Evolutionary conservation across 139 green algal genomes (phyloP), one percentile per base, ranked within the genome.

Genomic region (Gonium pectorale): DNA sequence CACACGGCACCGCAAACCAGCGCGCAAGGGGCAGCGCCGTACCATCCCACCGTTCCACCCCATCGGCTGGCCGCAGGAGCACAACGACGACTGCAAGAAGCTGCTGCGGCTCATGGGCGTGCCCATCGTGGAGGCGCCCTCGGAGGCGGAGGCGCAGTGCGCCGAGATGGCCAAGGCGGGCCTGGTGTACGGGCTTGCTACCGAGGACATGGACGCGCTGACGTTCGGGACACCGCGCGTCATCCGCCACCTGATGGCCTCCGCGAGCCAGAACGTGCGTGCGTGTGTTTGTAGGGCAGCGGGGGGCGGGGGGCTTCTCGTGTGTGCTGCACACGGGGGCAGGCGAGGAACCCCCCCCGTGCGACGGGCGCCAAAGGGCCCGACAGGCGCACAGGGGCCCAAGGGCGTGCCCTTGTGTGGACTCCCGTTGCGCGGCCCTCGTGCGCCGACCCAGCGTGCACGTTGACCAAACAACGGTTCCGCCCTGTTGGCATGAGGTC

Each of bases 141-240:
- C 86, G 9, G 97, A 99, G 89, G 97, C 97, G 27, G 97, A 99
- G 87, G 97, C 97, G 21, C 77, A 83, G 85, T 88, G 85, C 62
- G 75, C 88, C 1, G 81, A 73, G 40, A 89, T 92, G 88, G 80
- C 74, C 54, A 91, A 89, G 90, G 89, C 91, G 29, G 93, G 92
- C 27, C 79, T 96, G 72, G 94, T 98, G 86, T 98, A 98, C 54
- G 96, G 87, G 22, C 96, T 97, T 8, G 95, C 96, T 3, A 98
- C 97, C 5, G 97, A 99, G 86, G 97, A 99, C 93, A 99, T 99
- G 97, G 97, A 99, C 88, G 92, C 94, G 15, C 92, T 99, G 33
- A 99, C 96, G 1, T 99, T 99, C 87, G 97, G 93, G 38, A 92
- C 94, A 1, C 96, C 97, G 0, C 81, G 78, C 17, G 75, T 99